phyloP scores from a whole-genome alignment of 805 yeast genomes.

The Zygotorulaspora chibaensis region DNA sequence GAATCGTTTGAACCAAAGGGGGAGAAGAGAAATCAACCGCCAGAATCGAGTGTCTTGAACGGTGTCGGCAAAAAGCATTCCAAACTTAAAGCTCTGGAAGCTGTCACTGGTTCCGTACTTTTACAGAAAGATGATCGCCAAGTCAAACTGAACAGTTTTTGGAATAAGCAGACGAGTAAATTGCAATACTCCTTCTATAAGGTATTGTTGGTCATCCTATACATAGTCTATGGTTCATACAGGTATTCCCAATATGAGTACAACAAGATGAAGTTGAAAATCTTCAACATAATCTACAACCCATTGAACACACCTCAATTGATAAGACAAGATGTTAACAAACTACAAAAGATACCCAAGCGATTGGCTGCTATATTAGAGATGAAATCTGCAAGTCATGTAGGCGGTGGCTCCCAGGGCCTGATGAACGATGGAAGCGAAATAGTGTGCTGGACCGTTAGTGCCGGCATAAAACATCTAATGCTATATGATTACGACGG shows the following conservation, averaged over 20 bases:
- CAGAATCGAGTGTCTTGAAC: slow-evolving; percentile 17
- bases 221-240: slow-evolving; percentile 51
- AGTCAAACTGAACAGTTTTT: slow-evolving; percentile 5
- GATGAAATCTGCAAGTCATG: slow-evolving; percentile 70
- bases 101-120: slow-evolving; percentile 19
- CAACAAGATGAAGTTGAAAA: slow-evolving; percentile 51
- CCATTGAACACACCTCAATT: slow-evolving; percentile 76
- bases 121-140: slow-evolving; percentile 6
- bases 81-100: slow-evolving; percentile 18
- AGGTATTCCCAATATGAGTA: slow-evolving; percentile 50
- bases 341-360: slow-evolving; percentile 71
- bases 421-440: slow-evolving; percentile 74
- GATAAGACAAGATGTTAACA: slow-evolving; percentile 75
- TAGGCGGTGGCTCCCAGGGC: slow-evolving; percentile 86
- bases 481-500: slow-evolving; percentile 81
- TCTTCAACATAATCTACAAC: slow-evolving; percentile 60
- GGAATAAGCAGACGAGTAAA: slow-evolving; percentile 18
- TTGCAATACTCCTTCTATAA: slow-evolving; percentile 39
- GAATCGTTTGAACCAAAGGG: slow-evolving; percentile 5
- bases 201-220: slow-evolving; percentile 47
- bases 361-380: slow-evolving; percentile 72
- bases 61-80: slow-evolving; percentile 11
- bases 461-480: slow-evolving; percentile 73
- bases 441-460: slow-evolving; percentile 79
- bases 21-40: slow-evolving; percentile 19